Percentiles rank a stretch among this genome's conserved stretches.
Conservation (phyloP, 148 eudicot species). For the Diospyros kaki region DNA sequence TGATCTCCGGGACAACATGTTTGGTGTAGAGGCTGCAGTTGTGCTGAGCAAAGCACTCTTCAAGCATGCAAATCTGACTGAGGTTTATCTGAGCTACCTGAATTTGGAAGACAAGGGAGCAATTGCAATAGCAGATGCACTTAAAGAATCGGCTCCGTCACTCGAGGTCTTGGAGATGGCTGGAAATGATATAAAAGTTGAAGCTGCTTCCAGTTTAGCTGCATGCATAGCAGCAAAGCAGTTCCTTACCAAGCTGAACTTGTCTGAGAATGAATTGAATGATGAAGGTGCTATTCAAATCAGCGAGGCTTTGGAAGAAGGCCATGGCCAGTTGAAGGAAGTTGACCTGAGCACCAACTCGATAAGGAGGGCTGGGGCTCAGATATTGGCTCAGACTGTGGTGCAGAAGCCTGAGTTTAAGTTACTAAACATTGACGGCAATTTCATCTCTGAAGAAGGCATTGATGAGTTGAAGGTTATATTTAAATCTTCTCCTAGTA, state of each 20-base stretch:
- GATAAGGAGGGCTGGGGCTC: slow-evolving; percentile 43
- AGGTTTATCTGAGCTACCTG: slow-evolving; percentile 53
- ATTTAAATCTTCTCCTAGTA: slow-evolving; percentile 35
- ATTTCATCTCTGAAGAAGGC: slow-evolving; percentile 54
- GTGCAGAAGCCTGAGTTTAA: slow-evolving; percentile 40
- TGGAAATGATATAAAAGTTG: slow-evolving; percentile 52
- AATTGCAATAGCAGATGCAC: slow-evolving; percentile 40
- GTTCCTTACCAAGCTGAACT: slow-evolving; percentile 37
- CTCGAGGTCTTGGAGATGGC: slow-evolving; percentile 61
- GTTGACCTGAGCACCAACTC: slow-evolving; percentile 46
- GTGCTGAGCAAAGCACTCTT: slow-evolving; percentile 41
- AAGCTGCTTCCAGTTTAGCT: slow-evolving; percentile 40
- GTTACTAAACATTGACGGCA: slow-evolving; percentile 46
- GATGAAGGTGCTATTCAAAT: slow-evolving; percentile 54
- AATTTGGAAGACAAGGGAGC: slow-evolving; percentile 62
- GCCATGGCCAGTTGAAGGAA: slow-evolving; percentile 31
- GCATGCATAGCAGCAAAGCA: slow-evolving; percentile 37
- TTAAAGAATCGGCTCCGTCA: slow-evolving; percentile 38
- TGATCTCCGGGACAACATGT: slow-evolving; percentile 59
- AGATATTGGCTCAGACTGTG: slow-evolving; percentile 36
- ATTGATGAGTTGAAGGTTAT: slow-evolving; percentile 45
- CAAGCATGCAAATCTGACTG: slow-evolving; percentile 35
- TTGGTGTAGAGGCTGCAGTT: slow-evolving; percentile 54
- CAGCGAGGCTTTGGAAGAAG: slow-evolving; percentile 37
- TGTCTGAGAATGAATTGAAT: slow-evolving; percentile 57